phyloP scores from a whole-genome alignment of 352 stramenopile genomes.

The Globisporangium emineosum region DNA sequence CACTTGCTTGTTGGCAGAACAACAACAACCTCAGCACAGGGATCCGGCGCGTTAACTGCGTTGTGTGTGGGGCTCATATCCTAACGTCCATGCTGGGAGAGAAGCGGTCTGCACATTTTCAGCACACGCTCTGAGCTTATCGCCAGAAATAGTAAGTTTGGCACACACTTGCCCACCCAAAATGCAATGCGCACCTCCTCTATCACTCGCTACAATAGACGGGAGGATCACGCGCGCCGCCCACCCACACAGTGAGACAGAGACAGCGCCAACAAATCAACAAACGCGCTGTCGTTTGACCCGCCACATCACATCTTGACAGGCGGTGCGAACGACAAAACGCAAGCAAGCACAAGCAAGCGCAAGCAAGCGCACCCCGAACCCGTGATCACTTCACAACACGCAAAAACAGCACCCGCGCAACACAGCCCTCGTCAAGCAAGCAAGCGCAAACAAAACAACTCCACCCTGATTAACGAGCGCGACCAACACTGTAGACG shows the following conservation, averaged over 20 bases:
- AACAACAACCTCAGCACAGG: not conserved
- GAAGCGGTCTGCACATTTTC: not conserved
- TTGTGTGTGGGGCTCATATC: not conserved
- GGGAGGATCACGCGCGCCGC: not conserved
- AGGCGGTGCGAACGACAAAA: not conserved
- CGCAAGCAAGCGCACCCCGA: not conserved
- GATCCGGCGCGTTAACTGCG: not conserved
- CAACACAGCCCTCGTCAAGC: not conserved
- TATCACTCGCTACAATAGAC: not conserved
- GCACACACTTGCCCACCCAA: not conserved
- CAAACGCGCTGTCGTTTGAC: not conserved
- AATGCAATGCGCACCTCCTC: not conserved
- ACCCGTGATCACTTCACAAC: constrained; percentile 6
- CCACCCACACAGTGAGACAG: not conserved
- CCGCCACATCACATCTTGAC: not conserved
- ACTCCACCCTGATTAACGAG: constrained; percentile 3
- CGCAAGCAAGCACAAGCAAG: not conserved
- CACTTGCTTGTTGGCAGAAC: not conserved
- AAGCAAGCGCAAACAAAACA: constrained; percentile 1
- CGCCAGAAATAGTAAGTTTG: constrained; percentile 9
- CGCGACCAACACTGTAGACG: not conserved
- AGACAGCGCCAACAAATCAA: not conserved
- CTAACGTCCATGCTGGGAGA: not conserved
- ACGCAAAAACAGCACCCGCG: constrained; percentile 1
- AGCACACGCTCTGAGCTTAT: constrained; percentile 15